Evolutionary conservation across 1,139 yeast species (phyloP), one percentile per base, ranked within the genome.

Genomic region (Suhomyces taliae): DNA sequence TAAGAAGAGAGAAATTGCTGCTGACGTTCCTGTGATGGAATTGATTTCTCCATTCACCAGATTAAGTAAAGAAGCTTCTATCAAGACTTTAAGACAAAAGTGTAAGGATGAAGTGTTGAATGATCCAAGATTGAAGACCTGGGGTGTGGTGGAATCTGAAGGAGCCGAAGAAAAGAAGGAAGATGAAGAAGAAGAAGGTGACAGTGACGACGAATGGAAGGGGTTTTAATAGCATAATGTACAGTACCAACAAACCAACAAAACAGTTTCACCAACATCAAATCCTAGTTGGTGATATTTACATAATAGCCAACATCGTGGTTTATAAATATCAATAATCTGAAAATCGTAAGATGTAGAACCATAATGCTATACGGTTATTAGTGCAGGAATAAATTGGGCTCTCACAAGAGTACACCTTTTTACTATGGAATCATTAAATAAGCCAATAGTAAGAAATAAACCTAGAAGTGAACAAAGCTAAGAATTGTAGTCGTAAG

Each of bases 31-130:
- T 10, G 62, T 89, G 4, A 65, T 64, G 3, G 60, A 64, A 26
- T 70, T 90, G 41, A 63, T 90, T 27, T 65, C 68, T 27, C 90
- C 95, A 5, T 84, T 90, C 56, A 69, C 70, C 39, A 71, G 66
- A 6, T 70, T 91, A 48, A 70, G 74, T 38, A 70, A 72, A 35
- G 66, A 71, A 24, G 77, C 85, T 10, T 68, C 73, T 34, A 74
- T 81, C 59, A 88, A 86, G 67, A 80, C 88, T 1, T 70, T 90
- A 51, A 81, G 90, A 62, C 73, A 76, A 47, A 84, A 82, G 58
- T 83, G 87, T 51, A 74, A 71, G 54, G 82, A 79, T 39, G 95
- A 88, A 39, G 77, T 91, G 1, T 69, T 88, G 46, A 71, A 71
- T 1, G 96, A 90, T 62, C 67, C 70, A 34, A 76, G 95, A 59